Base-by-base conservation (phyloP, 768 basidiomycete species). In the Termitomyces sp. region DNA sequence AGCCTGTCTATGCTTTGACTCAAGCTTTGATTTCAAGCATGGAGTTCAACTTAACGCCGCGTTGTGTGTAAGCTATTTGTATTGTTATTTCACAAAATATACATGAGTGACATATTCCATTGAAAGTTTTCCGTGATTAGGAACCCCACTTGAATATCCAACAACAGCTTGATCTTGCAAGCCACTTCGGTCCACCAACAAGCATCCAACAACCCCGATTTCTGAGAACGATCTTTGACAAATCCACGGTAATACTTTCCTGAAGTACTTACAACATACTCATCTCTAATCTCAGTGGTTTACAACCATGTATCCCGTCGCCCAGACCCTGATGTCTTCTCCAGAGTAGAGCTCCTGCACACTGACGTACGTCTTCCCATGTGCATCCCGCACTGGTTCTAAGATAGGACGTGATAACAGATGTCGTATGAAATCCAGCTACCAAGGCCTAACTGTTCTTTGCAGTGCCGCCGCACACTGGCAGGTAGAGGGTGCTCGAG, bases 351-450 rank as follows among this genome's bases (percentile, higher is more conserved):
- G 61, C 77, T 93, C 21, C 91, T 86, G 85, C 90, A 92, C 70
- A 83, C 86, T 2, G 92, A 94, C 68, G 88, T 88, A 57, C 58
- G 68, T 58, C n/a, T 51, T 41, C 44, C 6, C 27, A 30, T 32
- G 43, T 19, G 16, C 2, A 43, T 40, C 27, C n/a, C n/a, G 42
- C 12, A 3, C 4, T 44, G 12, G 11, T 27, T 44, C 10, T 32
- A 27, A 48, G 8, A 42, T n/a, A 25, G 12, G 30, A n/a, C 8
- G 27, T 37, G 16, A 34, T 23, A 16, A 16, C 30, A 77, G 76
- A 76, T 86, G 6, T 81, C 86, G 3, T 94, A 91, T 70, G 91
- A 94, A 69, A 64, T 87, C 12, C 88, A 90, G 64, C 89, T 88
- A n/a, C 91, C 91, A 1, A 79, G 86, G 84, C 27, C 73, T 91